A percentile compares a stretch with the other conserved stretches of the same genome.
phyloP scores from a whole-genome alignment of 805 yeast species.

The Myxozyma geophila region DNA sequence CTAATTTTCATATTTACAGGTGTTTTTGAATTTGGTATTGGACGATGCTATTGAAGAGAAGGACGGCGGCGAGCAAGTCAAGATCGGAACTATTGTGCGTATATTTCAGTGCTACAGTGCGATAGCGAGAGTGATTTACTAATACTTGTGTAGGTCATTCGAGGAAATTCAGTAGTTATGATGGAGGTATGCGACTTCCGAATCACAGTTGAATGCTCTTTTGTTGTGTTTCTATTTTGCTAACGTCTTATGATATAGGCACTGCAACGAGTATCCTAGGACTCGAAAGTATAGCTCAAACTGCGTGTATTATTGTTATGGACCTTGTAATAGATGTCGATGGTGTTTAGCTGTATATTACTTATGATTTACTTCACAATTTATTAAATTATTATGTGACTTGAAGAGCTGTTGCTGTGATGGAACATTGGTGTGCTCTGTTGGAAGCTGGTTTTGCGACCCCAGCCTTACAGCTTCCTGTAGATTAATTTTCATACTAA shows the following conservation, averaged over 20 bases:
- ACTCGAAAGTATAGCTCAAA: not conserved
- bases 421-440: too few species aligned
- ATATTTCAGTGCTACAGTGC: not conserved
- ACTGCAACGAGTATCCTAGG: constrained; percentile 22
- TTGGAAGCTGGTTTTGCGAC: too few species aligned
- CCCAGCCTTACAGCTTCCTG: too few species aligned
- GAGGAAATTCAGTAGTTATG: constrained; percentile 80
- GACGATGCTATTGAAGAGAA: constrained; percentile 71
- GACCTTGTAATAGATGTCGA: not conserved
- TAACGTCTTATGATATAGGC: constrained; percentile 15
- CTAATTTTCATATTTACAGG: constrained; percentile 40
- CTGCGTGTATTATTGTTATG: not conserved
- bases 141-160: constrained; percentile 49
- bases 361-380: not conserved
- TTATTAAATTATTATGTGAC: too few species aligned
- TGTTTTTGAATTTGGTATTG: constrained; percentile 71
- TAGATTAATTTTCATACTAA: too few species aligned
- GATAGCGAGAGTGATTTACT: not conserved
- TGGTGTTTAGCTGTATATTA: not conserved
- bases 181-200: constrained; percentile 53
- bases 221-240: not conserved
- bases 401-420: too few species aligned
- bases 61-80: constrained; percentile 54
- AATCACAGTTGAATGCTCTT: not conserved
- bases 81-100: constrained; percentile 65